Evolutionary conservation across 208 protist genomes (phyloP), one percentile per base, ranked within the genome.

Genomic region (Trypanosoma melophagium): DNA sequence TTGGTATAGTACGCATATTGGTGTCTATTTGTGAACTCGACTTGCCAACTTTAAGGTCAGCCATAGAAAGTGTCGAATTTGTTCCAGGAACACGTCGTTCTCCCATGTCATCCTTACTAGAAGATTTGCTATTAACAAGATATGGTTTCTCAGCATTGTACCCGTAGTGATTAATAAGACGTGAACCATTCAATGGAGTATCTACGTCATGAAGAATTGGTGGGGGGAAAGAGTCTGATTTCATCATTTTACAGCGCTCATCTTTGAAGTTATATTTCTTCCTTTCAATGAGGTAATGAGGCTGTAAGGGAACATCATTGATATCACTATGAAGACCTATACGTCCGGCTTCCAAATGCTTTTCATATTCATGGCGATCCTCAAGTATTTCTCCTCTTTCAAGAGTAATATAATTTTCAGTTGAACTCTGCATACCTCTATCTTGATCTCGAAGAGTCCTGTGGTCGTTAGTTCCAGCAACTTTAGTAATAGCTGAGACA

Each of bases 311-410:
- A 55, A 55, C 2, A n/a, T 55, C 2, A 8, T 21, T 22, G 1
- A 55, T 13, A 55, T 55, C 50, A 31, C 50, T 55, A 12, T 13
- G 50, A 10, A 55, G 50, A 31, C 50, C 50, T 55, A 24, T 24
- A 35, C 28, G 5, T 35, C 28, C 28, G 5, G 3, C 28, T 35
- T 5, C 5, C 28, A 35, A 35, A 35, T 7, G 5, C 28, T 35
- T 1, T 35, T 2, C 22, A 55, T 2, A n/a, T 47, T 47, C 42
- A 47, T 12, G 16, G 42, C 42, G 16, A 10, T n/a, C 10, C 1
- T 47, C 10, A 10, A n/a, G 2, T 1, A 14, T 47, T 47, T 47
- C 42, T 47, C 28, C 28, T 35, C 28, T 35, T 35, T 35, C 28
- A 35, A 35, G 3, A 35, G 28, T 5, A 35, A 47, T 8, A 47